Evolutionary conservation across 2,329 filamentous ascomycete genomes (phyloP), one percentile per base, ranked within the genome.

Genomic region (Lasiodiplodia hormozganensis): DNA sequence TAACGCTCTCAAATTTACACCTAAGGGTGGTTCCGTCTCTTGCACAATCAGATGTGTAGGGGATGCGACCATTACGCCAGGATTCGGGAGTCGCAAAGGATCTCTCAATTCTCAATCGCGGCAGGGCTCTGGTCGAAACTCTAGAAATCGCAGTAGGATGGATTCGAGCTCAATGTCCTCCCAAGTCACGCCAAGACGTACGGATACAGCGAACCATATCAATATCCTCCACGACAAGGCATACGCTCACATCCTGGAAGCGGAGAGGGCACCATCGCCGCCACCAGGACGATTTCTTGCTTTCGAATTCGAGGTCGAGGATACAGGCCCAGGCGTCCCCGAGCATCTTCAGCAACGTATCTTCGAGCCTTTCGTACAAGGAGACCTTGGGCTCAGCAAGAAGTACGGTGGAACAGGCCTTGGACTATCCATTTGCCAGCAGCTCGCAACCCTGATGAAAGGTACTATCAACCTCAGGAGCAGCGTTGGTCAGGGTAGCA

Each of bases 291-390:
- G 86, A 75, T 86, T 87, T n/a, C 87, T 92, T 66, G 76, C 89
- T 11, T 97, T 97, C 73, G 92, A 96, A 75, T 97, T 97, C 70
- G 92, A 96, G 76, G 93, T 97, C 0, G 86, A 93, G 76, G 94
- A 97, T 72, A 95, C 90, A 0, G 94, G 94, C 0, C 94, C 93
- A 0, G 94, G 94, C 34, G 97, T 97, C 68, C 88, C 93, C 0
- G 87, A 89, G 7, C 83, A 90, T 71, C 87, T 96, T 78, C 93
- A 94, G 73, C 85, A 92, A 68, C 90, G 90, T 72, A 93, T 97
- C 11, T 97, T 97, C 76, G 94, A 97, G 77, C 94, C 94, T 0
- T 97, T 97, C 75, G 92, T 97, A 0, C 94, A 97, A 79, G 94
- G 92, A n/a, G 94, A 97, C 76, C 82, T 96, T 1, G 92, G 93